Base-by-base conservation (phyloP, 2,329 filamentous ascomycete species). In the Colletotrichum destructivum region DNA sequence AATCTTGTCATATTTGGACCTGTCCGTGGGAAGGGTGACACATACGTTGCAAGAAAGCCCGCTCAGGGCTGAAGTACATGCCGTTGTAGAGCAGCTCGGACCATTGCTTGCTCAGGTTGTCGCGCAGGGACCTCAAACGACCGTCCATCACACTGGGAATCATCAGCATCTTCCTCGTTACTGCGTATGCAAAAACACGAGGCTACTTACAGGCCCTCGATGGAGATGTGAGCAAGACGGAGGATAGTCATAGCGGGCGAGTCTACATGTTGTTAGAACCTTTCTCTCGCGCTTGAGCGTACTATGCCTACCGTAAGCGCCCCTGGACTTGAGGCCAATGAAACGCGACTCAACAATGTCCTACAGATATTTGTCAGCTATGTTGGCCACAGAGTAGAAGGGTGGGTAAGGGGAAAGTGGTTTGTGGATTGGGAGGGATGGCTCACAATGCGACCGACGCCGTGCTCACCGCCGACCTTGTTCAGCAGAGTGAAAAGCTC, bases 391-490 rank as follows among this genome's bases (percentile, higher is more conserved):
- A 51, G 6, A 21, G n/a, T 40, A 18, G 15, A 56, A 21, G 8
- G 46, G 42, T 44, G 21, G n/a, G 42, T 11, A 9, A 49, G 54
- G 40, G 31, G 52, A 38, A 92, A 90, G 31, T 35, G 31, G 9
- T 35, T 9, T 35, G 31, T 35, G 9, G 9, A 9, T 0, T 35
- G 31, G 8, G 8, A 2, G 31, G 77, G 92, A 44, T 21, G n/a
- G 49, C 70, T 92, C 79, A 92, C 92, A 72, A 93, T 91, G 76
- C 92, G 86, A 73, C 92, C 92, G 72, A 94, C 86, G 77, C 91
- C 92, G 81, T 93, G 85, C 73, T 84, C 87, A 78, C 87, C 85
- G 59, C 87, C 92, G 75, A 94, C 90, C 73, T 87, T 82, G 82
- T 93, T 93, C 75, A 89, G 85, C 31, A 87, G 84, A 66, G 88